Conservation (phyloP, 2,329 filamentous ascomycete genomes). For the Penicillium expansum region DNA sequence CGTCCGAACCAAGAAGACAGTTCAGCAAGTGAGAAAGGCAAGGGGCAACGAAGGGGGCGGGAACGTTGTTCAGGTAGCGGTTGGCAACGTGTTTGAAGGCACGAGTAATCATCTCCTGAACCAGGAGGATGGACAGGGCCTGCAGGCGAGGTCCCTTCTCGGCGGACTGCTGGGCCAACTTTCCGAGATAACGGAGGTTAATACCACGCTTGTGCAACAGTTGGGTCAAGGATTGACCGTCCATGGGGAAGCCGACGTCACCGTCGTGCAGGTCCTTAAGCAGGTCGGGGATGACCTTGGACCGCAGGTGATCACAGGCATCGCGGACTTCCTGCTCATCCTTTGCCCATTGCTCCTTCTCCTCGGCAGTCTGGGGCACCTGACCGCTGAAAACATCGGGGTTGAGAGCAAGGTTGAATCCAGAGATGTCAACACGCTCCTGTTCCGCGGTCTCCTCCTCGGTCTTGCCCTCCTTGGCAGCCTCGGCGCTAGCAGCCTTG, state of each 20-base stretch:
- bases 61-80: constrained; percentile 73
- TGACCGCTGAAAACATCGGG: constrained; percentile 95
- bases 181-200: constrained; percentile 94
- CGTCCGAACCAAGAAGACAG: constrained; percentile 75
- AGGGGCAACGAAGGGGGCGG: constrained; percentile 73
- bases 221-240: constrained; percentile 84
- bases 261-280: constrained; percentile 84
- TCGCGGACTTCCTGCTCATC: constrained; percentile 88
- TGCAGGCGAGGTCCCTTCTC: constrained; percentile 67
- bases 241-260: constrained; percentile 97
- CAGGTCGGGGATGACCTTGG: constrained; percentile 77
- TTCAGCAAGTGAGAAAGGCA: constrained; percentile 87
- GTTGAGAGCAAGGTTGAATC: constrained; percentile 86
- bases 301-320: constrained; percentile 73
- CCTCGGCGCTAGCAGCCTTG: constrained; percentile 45
- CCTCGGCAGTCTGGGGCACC: constrained; percentile 80
- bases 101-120: constrained; percentile 93
- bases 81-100: constrained; percentile 91
- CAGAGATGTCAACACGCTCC: constrained; percentile 77
- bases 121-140: constrained; percentile 71
- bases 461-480: constrained; percentile 37
- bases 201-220: constrained; percentile 95
- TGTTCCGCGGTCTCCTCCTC: constrained; percentile 48
- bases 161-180: constrained; percentile 68
- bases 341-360: constrained; percentile 75